phyloP scores from a whole-genome alignment of 1,139 yeast genomes.

The Eremothecium sinecaudum region DNA sequence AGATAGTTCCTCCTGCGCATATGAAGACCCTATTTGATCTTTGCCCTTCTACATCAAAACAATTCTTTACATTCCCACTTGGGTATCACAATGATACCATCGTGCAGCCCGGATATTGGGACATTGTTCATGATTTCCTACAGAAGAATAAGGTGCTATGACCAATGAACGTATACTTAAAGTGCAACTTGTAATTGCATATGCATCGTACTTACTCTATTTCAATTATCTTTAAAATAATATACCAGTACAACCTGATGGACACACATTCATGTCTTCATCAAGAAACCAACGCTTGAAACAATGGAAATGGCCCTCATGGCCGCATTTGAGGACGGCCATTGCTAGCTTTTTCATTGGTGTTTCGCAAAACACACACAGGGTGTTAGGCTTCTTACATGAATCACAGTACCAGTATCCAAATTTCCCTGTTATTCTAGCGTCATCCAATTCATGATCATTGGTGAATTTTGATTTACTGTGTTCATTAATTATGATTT shows the following conservation, averaged over 20 bases:
- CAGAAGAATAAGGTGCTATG: conserved; percentile 21
- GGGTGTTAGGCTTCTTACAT: conserved; percentile 51
- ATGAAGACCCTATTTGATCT: conserved; percentile 54
- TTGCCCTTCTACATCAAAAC: conserved; percentile 39
- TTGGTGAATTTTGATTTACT: conserved; percentile 36
- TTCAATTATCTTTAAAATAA: conserved; percentile 8
- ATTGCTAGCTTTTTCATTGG: conserved; percentile 69
- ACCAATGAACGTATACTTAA: conserved; percentile 1
- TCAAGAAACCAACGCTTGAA: conserved; percentile 67
- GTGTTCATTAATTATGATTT: conserved; percentile 54
- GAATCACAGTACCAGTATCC: conserved; percentile 84
- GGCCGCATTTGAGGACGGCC: conserved; percentile 72
- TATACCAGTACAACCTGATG: conserved; percentile 54
- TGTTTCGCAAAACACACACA: conserved; percentile 72
- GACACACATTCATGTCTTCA: conserved; percentile 61
- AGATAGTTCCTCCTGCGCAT: conserved; percentile 83
- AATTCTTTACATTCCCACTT: conserved; percentile 43
- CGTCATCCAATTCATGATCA: conserved; percentile 14
- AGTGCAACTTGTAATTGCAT: conserved; percentile 1
- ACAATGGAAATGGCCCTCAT: conserved; percentile 78
- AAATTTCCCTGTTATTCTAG: conserved; percentile 26
- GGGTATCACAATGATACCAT: conserved; percentile 79
- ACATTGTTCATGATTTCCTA: conserved; percentile 49
- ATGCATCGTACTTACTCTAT: no score
- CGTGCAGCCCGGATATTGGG: conserved; percentile 68